A percentile compares a stretch with the other conserved stretches of the same genome.
Evolutionary conservation across 2,329 filamentous ascomycete species (phyloP).

Genomic region (Pleomassaria siparia): DNA sequence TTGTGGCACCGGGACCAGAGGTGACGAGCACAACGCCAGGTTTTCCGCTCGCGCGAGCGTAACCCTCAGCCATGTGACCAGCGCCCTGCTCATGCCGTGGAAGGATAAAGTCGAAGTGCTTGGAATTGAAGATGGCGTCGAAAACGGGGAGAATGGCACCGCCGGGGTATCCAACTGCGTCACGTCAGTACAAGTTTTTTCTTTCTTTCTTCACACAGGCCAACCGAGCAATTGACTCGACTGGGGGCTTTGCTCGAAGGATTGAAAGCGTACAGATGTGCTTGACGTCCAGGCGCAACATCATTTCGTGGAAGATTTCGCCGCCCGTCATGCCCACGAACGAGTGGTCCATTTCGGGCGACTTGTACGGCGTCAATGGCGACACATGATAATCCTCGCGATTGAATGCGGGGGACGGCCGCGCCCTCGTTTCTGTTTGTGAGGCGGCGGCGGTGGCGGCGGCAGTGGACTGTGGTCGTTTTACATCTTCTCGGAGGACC

Average conservation of each 20-base stretch:
- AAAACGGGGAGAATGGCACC: slow-evolving; percentile 97
- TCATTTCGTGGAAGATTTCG: slow-evolving; percentile 99
- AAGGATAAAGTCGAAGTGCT: slow-evolving; percentile 93
- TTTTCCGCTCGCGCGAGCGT: slow-evolving; percentile 89
- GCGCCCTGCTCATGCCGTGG: slow-evolving; percentile 97
- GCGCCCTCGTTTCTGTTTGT: slow-evolving; percentile 31
- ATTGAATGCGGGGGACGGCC: slow-evolving; percentile 55
- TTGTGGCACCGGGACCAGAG: slow-evolving; percentile 93
- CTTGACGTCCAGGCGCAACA: slow-evolving; percentile 88
- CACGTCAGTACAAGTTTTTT: slow-evolving; percentile 11
- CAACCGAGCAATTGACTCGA: slow-evolving; percentile 3
- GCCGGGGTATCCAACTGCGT: slow-evolving; percentile 72
- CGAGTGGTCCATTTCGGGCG: slow-evolving; percentile 56
- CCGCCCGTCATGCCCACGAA: slow-evolving; percentile 95
- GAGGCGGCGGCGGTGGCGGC: slow-evolving; percentile 26
- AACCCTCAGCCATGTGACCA: slow-evolving; percentile 97
- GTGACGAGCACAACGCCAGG: slow-evolving; percentile 96
- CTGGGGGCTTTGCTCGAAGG: neutral
- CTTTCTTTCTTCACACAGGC: no score
- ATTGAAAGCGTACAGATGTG: slow-evolving; percentile 73
- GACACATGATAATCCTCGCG: slow-evolving; percentile 50
- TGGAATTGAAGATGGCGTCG: slow-evolving; percentile 97
- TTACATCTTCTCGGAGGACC: slow-evolving; percentile 42
- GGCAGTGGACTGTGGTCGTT: slow-evolving; percentile 46
- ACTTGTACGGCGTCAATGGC: slow-evolving; percentile 49